Conservation (phyloP, 2,329 filamentous ascomycete species). For the Pestalotiopsis sp. region DNA sequence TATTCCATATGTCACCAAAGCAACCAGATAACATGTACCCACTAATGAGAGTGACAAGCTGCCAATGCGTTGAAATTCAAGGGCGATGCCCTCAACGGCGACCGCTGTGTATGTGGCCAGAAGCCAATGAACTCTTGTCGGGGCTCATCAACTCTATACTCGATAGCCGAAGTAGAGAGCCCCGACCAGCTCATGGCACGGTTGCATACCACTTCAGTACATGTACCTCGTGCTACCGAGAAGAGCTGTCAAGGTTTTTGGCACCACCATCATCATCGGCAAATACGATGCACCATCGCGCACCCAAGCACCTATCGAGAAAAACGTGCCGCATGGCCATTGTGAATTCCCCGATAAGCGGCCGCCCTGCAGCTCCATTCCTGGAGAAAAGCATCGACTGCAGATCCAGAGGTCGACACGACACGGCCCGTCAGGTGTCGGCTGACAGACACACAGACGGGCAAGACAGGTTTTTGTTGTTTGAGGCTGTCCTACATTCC, state of each 20-base stretch:
- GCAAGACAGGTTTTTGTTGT: no score
- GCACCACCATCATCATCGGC: background rate
- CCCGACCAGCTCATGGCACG: background rate
- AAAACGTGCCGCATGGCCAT: background rate
- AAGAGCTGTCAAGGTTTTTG: background rate
- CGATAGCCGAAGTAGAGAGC: background rate
- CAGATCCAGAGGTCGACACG: background rate
- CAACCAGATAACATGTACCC: background rate
- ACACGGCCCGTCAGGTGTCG: background rate
- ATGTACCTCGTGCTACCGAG: background rate
- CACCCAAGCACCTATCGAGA: background rate
- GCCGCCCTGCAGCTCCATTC: background rate
- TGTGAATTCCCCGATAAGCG: background rate
- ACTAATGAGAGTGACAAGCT: background rate
- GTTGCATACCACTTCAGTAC: background rate
- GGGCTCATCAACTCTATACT: background rate
- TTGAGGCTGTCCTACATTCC: background rate
- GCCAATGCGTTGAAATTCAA: background rate
- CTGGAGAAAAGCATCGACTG: background rate
- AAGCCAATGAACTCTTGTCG: no score
- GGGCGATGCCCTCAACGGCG: background rate
- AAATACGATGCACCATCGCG: background rate
- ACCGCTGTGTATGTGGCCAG: background rate
- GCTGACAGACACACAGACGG: background rate
- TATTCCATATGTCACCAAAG: background rate